These are phyloP conservation scores for Cinchona pubescens DNA, from an alignment of 257 asterid genomes.

Conservation along the genomic window DNA sequence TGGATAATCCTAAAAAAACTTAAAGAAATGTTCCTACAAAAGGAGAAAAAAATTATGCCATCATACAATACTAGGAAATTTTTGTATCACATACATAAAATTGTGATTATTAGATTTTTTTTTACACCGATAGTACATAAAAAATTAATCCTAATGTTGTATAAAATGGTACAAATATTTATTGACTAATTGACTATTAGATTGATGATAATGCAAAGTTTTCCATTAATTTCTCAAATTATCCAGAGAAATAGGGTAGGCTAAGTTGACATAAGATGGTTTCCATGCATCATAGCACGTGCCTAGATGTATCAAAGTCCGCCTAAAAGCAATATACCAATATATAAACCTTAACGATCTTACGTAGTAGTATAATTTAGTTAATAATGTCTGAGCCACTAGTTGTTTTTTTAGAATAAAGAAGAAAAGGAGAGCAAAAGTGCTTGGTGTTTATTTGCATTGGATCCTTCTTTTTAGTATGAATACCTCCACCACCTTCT, in stretches of 20 bases:
- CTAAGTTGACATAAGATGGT: slow-evolving; percentile 2
- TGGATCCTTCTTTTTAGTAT: slow-evolving; percentile 60
- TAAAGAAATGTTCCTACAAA: not conserved
- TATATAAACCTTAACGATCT: no score
- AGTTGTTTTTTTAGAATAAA: not conserved
- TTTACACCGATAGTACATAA: no score
- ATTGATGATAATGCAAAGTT: not conserved
- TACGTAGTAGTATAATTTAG: not conserved
- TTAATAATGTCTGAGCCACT: slow-evolving; percentile 5
- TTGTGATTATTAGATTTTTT: no score
- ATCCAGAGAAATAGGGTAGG: no score
- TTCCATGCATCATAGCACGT: slow-evolving; percentile 24
- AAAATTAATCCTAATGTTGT: no score
- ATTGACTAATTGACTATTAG: not conserved
- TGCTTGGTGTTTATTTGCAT: slow-evolving; percentile 27
- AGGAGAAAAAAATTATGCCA: not conserved
- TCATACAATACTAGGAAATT: no score
- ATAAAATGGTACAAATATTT: no score
- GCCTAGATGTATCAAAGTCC: slow-evolving; percentile 23
- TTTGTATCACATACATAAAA: no score
- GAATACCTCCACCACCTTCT: slow-evolving; percentile 15
- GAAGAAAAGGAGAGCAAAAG: not conserved
- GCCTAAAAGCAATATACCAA: no score
- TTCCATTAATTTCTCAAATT: not conserved
- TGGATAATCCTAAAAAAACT: not conserved